Evolutionary conservation across 768 basidiomycete genomes (phyloP).

Genomic region (Hypholoma fasciculare): DNA sequence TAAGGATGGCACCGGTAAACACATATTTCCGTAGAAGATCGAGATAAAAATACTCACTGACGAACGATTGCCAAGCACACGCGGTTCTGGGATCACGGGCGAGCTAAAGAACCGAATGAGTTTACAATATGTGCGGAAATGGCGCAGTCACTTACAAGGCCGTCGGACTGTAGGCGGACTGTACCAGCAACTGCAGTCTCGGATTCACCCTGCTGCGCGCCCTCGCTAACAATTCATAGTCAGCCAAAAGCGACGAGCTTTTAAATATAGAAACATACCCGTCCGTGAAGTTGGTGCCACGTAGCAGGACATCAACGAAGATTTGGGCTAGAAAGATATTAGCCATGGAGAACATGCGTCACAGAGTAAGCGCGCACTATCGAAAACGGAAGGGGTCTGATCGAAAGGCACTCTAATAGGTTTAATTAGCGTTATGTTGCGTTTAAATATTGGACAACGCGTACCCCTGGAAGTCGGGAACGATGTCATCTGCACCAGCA

Average conservation of each 20-base stretch:
- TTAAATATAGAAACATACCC: constrained; percentile 22
- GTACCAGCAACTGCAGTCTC: constrained; percentile 40
- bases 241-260: background rate
- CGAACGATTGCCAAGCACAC: constrained; percentile 47
- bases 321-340: constrained; percentile 28
- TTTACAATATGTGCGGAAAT: background rate
- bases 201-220: constrained; percentile 38
- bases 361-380: constrained; percentile 19
- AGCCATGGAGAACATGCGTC: too few species aligned
- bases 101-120: constrained; percentile 14
- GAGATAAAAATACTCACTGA: constrained; percentile 23
- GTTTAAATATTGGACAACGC: background rate
- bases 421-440: background rate
- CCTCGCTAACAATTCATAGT: constrained; percentile 25
- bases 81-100: constrained; percentile 42
- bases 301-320: constrained; percentile 45
- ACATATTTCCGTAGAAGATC: background rate
- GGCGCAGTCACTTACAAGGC: constrained; percentile 19
- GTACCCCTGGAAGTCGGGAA: constrained; percentile 20
- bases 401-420: constrained; percentile 29
- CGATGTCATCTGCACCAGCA: constrained; percentile 32
- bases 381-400: constrained; percentile 42
- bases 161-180: constrained; percentile 46
- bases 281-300: constrained; percentile 39
- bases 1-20: background rate